These are phyloP conservation scores for Chlorella sorokiniana DNA, from an alignment of 139 green algal genomes.

Conservation along the genomic window DNA sequence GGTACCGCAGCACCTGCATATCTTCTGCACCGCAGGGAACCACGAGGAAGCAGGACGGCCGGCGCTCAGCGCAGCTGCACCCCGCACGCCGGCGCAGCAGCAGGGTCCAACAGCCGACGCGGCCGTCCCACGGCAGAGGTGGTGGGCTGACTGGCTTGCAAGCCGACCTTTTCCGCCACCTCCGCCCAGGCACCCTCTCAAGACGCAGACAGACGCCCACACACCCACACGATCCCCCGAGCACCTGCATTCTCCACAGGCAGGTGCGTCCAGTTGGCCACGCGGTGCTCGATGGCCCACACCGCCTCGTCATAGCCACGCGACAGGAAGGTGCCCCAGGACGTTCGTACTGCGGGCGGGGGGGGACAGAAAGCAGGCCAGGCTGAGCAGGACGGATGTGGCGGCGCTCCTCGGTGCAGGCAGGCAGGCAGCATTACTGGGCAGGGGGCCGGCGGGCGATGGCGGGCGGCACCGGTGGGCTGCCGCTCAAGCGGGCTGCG, in stretches of 20 bases:
- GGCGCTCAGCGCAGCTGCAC: neutral
- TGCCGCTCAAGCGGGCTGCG: neutral
- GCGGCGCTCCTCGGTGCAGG: neutral
- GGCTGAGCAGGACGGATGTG: neutral
- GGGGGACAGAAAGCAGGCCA: neutral
- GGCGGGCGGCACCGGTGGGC: neutral
- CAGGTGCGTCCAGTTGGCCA: constrained; percentile 73
- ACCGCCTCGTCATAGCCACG: constrained; percentile 58
- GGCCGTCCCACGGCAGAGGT: too few relatives aligned
- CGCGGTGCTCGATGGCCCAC: constrained; percentile 59
- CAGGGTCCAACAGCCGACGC: too few relatives aligned
- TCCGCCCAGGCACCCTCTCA: neutral
- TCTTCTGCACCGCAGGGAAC: constrained; percentile 43
- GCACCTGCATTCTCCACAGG: constrained; percentile 38
- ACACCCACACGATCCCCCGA: neutral
- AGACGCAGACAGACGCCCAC: neutral
- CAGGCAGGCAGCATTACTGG: neutral
- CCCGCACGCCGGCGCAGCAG: too few relatives aligned
- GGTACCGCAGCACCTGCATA: constrained; percentile 76
- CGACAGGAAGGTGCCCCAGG: constrained; percentile 62
- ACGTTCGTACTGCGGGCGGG: constrained; percentile 56
- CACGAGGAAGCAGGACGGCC: neutral
- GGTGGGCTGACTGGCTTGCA: neutral
- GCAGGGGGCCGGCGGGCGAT: too few relatives aligned
- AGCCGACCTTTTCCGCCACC: too few relatives aligned